These are phyloP conservation scores for Davidsoniella australis DNA, from an alignment of 2,329 filamentous ascomycete genomes.

Conservation along the genomic window DNA sequence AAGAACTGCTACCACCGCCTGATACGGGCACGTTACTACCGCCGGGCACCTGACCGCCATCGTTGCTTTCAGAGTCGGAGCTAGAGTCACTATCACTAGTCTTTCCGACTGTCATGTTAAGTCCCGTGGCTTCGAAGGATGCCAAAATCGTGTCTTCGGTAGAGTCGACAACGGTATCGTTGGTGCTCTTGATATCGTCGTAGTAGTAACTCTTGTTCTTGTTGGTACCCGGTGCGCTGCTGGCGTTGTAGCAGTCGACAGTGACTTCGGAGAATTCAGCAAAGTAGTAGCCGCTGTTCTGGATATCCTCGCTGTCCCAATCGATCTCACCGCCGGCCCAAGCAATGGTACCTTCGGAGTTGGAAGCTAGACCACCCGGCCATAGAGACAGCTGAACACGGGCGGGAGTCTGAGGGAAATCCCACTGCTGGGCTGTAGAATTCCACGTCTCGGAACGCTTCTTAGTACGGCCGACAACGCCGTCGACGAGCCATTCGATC, in stretches of 20 bases:
- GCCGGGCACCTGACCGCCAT: conserved; percentile 13
- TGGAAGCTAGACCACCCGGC: conserved; percentile 70
- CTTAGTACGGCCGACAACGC: conserved; percentile 55
- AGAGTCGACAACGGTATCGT: conserved; percentile 61
- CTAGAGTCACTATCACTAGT: conserved; percentile 14
- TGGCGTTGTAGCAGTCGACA: conserved; percentile 69
- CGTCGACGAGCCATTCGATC: conserved; percentile 79
- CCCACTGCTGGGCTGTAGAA: conserved; percentile 59
- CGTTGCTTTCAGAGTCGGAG: conserved; percentile 8
- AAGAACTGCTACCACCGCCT: conserved; percentile 6
- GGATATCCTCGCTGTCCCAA: conserved; percentile 70
- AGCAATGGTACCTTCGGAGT: conserved; percentile 66
- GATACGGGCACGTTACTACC: conserved; percentile 8
- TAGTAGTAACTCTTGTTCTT: conserved; percentile 61
- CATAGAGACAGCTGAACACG: conserved; percentile 89
- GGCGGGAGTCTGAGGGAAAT: conserved; percentile 80
- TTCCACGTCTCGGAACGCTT: conserved; percentile 76
- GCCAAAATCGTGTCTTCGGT: conserved; percentile 59
- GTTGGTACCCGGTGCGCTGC: conserved; percentile 45
- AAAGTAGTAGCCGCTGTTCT: conserved; percentile 76
- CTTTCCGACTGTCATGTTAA: conserved; percentile 42
- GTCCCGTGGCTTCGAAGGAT: conserved; percentile 66
- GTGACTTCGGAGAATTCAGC: conserved; percentile 59
- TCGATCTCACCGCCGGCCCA: conserved; percentile 87
- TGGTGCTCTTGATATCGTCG: conserved; percentile 45